A percentile compares a stretch with the other conserved stretches of the same genome.
These are phyloP conservation scores for Penicillium antarcticum DNA, from an alignment of 495 filamentous ascomycete species.

Conservation along the genomic window DNA sequence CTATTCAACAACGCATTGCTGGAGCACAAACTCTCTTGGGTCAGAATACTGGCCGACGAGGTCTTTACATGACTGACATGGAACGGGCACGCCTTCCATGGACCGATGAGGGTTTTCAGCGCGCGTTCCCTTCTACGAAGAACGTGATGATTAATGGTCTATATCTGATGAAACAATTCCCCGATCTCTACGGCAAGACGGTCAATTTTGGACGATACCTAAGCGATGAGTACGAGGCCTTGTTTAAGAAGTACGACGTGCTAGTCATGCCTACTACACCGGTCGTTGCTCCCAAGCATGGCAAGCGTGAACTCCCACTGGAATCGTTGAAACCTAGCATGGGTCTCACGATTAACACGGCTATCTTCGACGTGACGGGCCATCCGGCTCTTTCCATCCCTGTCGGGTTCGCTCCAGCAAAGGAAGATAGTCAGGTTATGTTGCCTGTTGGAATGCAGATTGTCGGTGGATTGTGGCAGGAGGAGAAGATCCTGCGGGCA, in stretches of 20 bases:
- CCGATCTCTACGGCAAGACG: conserved; percentile 39
- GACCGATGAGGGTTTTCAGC: conserved; percentile 30
- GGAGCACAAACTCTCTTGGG: conserved; percentile 39
- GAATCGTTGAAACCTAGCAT: conserved; percentile 38
- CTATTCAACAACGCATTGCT: conserved; percentile 40
- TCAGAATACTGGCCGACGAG: conserved; percentile 36
- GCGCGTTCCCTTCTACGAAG: conserved; percentile 37
- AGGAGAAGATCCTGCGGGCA: conserved; percentile 42
- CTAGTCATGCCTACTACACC: conserved; percentile 49
- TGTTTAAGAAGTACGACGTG: conserved; percentile 41
- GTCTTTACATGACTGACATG: conserved; percentile 40
- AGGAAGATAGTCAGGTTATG: conserved; percentile 40
- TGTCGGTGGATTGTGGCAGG: conserved; percentile 43
- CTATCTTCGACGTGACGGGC: conserved; percentile 54
- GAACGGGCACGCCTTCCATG: conserved; percentile 27
- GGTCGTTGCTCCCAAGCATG: conserved; percentile 35
- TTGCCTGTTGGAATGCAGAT: conserved; percentile 59
- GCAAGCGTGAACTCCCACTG: conserved; percentile 33
- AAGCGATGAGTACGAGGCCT: conserved; percentile 41
- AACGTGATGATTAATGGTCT: conserved; percentile 43
- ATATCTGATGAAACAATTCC: conserved; percentile 35
- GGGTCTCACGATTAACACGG: conserved; percentile 52
- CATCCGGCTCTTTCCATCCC: conserved; percentile 58
- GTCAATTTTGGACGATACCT: conserved; percentile 39
- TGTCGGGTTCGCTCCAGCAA: conserved; percentile 44